phyloP scores from a whole-genome alignment of 1,284 basidiomycete genomes.

The Tremellales sp. region DNA sequence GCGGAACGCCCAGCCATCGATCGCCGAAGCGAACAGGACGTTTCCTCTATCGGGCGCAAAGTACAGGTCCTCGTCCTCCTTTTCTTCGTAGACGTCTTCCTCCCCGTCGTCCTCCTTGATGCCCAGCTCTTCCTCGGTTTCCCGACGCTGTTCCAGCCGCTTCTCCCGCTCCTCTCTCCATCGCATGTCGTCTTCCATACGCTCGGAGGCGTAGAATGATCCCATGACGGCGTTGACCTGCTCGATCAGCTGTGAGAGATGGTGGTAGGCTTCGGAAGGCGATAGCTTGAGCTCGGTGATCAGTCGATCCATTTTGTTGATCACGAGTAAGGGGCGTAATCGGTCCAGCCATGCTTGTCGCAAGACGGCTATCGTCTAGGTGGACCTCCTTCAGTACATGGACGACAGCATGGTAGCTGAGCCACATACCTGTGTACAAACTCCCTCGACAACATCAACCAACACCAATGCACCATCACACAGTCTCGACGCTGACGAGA shows the following conservation, averaged over 20 bases:
- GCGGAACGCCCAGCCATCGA: conserved; percentile 98
- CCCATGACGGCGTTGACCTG: conserved; percentile 99
- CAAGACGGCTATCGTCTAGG: conserved; percentile 87
- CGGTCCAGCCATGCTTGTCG: conserved; percentile 92
- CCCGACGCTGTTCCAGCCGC: conserved; percentile 70
- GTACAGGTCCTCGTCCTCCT: conserved; percentile 96
- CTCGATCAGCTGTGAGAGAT: conserved; percentile 87
- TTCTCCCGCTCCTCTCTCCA: conserved; percentile 90
- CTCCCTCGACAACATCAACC: conserved; percentile 98
- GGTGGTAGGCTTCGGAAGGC: conserved; percentile 90
- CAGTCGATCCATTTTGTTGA: conserved; percentile 96
- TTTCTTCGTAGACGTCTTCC: conserved; percentile 70
- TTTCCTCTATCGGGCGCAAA: conserved; percentile 95
- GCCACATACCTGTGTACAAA: conserved; percentile 82
- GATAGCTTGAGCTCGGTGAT: conserved; percentile 90
- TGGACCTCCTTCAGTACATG: conserved; percentile 1
- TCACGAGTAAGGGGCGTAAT: conserved; percentile 84
- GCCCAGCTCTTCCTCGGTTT: conserved; percentile 46
- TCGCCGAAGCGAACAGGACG: conserved; percentile 92
- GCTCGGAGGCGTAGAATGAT: conserved; percentile 86
- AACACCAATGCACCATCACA: conserved; percentile 95
- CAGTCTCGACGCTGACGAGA: conserved; percentile 86
- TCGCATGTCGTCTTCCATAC: conserved; percentile 94
- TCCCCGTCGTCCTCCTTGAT: conserved; percentile 38
- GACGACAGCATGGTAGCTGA: neutral